phyloP scores from a whole-genome alignment of 2,329 filamentous ascomycete species.

The Colletotrichum tanaceti region DNA sequence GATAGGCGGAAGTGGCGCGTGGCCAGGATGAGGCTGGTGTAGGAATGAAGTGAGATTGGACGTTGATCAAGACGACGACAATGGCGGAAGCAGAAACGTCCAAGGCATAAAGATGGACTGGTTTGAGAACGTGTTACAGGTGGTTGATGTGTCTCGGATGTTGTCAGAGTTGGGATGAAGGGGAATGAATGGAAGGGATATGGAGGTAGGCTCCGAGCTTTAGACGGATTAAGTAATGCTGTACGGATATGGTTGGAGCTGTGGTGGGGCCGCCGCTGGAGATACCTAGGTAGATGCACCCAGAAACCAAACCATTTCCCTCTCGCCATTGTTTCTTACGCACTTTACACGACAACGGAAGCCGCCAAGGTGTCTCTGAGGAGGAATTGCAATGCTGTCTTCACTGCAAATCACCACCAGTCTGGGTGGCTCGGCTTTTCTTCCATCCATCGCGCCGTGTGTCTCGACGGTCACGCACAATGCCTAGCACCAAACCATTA shows the following conservation, averaged over 20 bases:
- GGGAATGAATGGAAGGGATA: not conserved
- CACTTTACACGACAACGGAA: not conserved
- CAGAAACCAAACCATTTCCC: too few species aligned
- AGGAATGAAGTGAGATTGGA: slow-evolving; percentile 34
- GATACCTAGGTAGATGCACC: too few species aligned
- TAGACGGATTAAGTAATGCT: slow-evolving; percentile 36
- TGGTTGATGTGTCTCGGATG: slow-evolving; percentile 37
- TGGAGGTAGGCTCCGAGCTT: slow-evolving; percentile 37
- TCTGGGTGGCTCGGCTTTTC: not conserved
- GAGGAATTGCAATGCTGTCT: not conserved
- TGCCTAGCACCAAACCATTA: too few species aligned
- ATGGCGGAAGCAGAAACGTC: slow-evolving; percentile 22
- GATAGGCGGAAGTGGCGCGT: slow-evolving; percentile 9
- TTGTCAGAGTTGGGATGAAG: slow-evolving; percentile 36
- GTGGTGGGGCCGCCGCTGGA: not conserved
- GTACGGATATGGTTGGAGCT: not conserved
- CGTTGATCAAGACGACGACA: slow-evolving; percentile 9
- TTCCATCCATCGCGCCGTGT: not conserved
- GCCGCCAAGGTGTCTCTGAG: not conserved
- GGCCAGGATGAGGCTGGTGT: slow-evolving; percentile 29
- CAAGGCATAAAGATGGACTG: slow-evolving; percentile 33
- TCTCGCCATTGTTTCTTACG: not conserved
- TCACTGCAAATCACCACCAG: not conserved
- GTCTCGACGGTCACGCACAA: not conserved
- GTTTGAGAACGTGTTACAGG: slow-evolving; percentile 39